Evolutionary conservation across 2,329 filamentous ascomycete species (phyloP), one percentile per base, ranked within the genome.

Genomic region (Trichoderma sp.): DNA sequence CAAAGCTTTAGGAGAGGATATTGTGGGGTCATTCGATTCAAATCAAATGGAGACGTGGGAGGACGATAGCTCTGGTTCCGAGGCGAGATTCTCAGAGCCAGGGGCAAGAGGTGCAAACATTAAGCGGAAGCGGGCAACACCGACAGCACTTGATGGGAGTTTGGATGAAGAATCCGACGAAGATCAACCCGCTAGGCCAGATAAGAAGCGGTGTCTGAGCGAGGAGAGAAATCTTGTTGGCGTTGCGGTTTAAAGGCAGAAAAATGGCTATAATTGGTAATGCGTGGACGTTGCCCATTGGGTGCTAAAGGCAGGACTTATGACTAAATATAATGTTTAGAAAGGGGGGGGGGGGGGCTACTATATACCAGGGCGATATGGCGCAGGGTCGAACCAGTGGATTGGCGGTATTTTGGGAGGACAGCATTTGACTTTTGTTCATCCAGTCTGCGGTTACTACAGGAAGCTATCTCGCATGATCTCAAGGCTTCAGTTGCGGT

Each of bases 1-100:
- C 49, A 81, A 82, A 70, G 86, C 84, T 3, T 77, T 89, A 0
- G 86, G 86, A 8, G 75, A 77, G 21, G 84, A 86, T 4, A 72
- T 87, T 14, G 83, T 86, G 4, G 85, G 85, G 1, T 60, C 69
- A 2, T 79, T 82, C 59, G 77, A 83, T 61, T 69, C 74, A 0
- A 74, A 78, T 7, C 74, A 77, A 18, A 83, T 86, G 60, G 82
- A 85, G 68, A 83, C 81, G 1, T 86, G 82, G 79, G 80, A 83
- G 63, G 78, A 81, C 1, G 73, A 74, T 8, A 26, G 16, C 14
- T 43, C 54, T 58, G 54, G 37, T 16, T 49, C 54, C 7, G 52
- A 66, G 52, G 37, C 63, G 21, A 59, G 5, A 26, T 34, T 54
- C 14, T 3, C 21, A 32, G 80, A 83, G 72, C 76, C 79, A 30